phyloP scores from a whole-genome alignment of 2,329 filamentous ascomycete genomes.

The Plenodomus lindquistii region DNA sequence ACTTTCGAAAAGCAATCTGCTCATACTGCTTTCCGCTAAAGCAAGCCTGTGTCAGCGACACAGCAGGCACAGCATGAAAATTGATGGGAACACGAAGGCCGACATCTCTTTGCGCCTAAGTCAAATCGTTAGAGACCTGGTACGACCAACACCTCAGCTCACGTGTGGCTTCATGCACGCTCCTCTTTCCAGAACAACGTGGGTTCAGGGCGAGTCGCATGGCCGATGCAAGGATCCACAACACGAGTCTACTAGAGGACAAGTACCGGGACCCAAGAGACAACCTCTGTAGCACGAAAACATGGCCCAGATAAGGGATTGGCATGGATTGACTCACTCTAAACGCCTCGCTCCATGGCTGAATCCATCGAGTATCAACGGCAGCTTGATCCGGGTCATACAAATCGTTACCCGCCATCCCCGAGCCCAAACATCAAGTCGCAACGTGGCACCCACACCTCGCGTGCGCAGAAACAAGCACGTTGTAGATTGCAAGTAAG shows the following conservation, averaged over 20 bases:
- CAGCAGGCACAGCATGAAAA: conserved; percentile 60
- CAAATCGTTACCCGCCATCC: conserved; percentile 32
- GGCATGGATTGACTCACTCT: conserved; percentile 26
- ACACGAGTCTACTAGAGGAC: neutral
- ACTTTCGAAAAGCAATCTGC: conserved; percentile 55
- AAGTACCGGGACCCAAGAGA: no score
- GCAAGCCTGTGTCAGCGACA: conserved; percentile 62
- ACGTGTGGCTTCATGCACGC: neutral
- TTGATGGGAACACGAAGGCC: conserved; percentile 64
- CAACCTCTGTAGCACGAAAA: neutral
- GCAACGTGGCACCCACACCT: conserved; percentile 11
- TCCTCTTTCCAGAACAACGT: neutral
- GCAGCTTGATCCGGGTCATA: conserved; percentile 38
- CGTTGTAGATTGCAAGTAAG: conserved; percentile 4
- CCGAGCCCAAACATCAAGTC: conserved; percentile 10
- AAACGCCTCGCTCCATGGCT: conserved; percentile 39
- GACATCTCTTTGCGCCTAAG: conserved; percentile 65
- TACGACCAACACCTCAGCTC: neutral
- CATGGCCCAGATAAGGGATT: neutral
- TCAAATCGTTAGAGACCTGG: conserved; percentile 10
- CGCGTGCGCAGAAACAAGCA: conserved; percentile 8
- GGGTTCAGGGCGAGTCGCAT: neutral
- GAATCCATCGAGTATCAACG: conserved; percentile 27
- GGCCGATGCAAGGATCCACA: neutral
- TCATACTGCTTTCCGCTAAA: conserved; percentile 61